These are phyloP conservation scores for Rhodomyrtus psidioides DNA, from an alignment of 441 rosid genomes.

Conservation along the genomic window DNA sequence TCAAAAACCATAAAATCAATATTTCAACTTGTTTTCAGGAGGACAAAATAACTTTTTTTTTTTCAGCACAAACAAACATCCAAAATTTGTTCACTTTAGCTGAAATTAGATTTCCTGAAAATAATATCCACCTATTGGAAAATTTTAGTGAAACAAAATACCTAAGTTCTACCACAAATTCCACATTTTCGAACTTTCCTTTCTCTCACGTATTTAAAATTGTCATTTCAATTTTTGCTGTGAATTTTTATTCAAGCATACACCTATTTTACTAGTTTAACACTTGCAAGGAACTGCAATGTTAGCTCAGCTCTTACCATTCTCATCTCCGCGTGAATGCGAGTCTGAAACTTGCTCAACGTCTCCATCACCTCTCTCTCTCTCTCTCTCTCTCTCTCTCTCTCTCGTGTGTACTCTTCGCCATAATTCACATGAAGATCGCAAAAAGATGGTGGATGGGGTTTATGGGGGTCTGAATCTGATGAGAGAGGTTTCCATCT, in stretches of 20 bases:
- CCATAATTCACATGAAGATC: conserved; percentile 16
- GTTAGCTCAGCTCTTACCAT: conserved; percentile 9
- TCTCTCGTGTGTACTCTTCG: not conserved
- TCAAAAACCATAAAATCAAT: not conserved
- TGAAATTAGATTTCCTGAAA: not conserved
- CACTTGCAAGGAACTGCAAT: not conserved
- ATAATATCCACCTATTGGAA: not conserved
- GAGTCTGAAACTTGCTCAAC: not conserved
- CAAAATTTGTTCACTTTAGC: not conserved
- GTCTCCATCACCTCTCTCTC: conserved; percentile 9
- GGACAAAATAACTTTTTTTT: not conserved
- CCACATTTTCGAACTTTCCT: not conserved
- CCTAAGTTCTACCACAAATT: not conserved
- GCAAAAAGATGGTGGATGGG: conserved; percentile 19
- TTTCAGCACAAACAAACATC: not conserved
- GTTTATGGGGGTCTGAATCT: conserved; percentile 47
- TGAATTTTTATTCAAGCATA: not conserved
- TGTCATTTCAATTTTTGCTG: not conserved
- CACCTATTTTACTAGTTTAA: not conserved
- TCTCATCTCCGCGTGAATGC: not conserved
- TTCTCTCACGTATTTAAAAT: not conserved
- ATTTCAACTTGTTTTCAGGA: not conserved
- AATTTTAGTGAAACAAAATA: not conserved
- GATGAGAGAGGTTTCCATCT: conserved; percentile 38
- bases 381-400: conserved; percentile 11